phyloP scores from a whole-genome alignment of 495 filamentous ascomycete genomes.

The Xylaria curta region DNA sequence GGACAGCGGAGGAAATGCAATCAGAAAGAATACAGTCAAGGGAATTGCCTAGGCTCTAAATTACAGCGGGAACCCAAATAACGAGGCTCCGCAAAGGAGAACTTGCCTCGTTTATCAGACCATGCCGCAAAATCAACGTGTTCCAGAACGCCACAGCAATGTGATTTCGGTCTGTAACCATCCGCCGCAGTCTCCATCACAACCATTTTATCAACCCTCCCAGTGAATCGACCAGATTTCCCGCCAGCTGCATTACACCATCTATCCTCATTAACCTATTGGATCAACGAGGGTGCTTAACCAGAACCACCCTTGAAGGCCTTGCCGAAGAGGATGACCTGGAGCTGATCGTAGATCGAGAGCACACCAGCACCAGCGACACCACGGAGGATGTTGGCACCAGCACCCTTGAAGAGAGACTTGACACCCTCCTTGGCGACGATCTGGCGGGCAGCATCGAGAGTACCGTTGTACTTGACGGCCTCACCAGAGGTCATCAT shows the following conservation, averaged over 20 bases:
- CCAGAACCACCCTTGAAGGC: constrained; percentile 93
- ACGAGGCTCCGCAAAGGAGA: constrained; percentile 36
- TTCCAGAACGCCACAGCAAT: constrained; percentile 55
- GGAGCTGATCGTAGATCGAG: constrained; percentile 99
- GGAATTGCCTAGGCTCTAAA: constrained; percentile 66
- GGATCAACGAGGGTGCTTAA: constrained; percentile 59
- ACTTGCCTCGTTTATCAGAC: constrained; percentile 36
- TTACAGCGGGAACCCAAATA: constrained; percentile 60
- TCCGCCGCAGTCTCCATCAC: constrained; percentile 43
- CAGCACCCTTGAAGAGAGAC: constrained; percentile 99
- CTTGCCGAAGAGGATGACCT: constrained; percentile 99
- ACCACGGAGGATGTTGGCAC: constrained; percentile 99
- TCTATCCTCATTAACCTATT: constrained; percentile 40
- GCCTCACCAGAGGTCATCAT: constrained; percentile 99
- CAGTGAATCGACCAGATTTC: constrained; percentile 32
- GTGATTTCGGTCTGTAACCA: constrained; percentile 49
- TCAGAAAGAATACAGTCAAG: constrained; percentile 59
- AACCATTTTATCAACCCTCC: constrained; percentile 43
- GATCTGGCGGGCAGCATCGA: constrained; percentile 96
- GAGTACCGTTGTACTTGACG: constrained; percentile 97
- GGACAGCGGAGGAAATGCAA: constrained; percentile 45
- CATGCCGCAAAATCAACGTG: constrained; percentile 47
- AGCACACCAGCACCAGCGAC: constrained; percentile 99
- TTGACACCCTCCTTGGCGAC: constrained; percentile 93
- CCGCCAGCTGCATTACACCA: constrained; percentile 42